These are phyloP conservation scores for Plasmodium chabaudi DNA, from an alignment of 169 alveolate genomes.

Conservation along the genomic window DNA sequence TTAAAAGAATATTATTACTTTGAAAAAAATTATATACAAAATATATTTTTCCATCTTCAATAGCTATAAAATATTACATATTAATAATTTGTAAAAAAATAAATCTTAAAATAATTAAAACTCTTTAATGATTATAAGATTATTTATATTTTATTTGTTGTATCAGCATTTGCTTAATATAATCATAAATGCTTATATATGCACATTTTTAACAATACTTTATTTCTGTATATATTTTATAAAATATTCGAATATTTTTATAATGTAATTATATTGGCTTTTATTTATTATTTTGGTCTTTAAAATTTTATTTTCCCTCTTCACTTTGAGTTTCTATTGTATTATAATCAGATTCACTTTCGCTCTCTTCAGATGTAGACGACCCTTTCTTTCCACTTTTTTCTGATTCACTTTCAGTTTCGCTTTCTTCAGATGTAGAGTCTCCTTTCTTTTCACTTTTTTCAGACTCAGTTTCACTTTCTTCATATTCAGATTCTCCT, in stretches of 20 bases:
- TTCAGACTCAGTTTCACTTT: background rate
- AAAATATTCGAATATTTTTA: no score
- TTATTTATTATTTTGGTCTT: no score
- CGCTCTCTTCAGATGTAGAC: background rate
- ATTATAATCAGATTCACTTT: background rate
- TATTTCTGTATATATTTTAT: no score
- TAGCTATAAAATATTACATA: no score
- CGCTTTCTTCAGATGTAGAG: background rate
- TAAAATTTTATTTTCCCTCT: no score
- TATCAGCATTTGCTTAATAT: no score
- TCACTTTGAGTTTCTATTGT: conserved; percentile 18
- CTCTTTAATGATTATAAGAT: no score
- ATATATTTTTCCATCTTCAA: background rate
- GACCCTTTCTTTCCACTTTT: background rate
- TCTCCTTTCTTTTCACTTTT: background rate
- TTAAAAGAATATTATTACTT: conserved; percentile 16
- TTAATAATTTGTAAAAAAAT: conserved; percentile 3
- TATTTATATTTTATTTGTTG: no score
- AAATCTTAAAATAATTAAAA: conserved; percentile 8
- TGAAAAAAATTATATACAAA: background rate
- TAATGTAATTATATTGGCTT: no score
- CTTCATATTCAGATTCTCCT: background rate
- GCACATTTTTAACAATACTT: no score
- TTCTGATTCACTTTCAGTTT: conserved; percentile 4
- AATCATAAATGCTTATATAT: no score